Percentiles rank a stretch among this genome's conserved stretches.
Evolutionary conservation across 2,329 filamentous ascomycete genomes (phyloP).

Genomic region (Cercospora sp.): DNA sequence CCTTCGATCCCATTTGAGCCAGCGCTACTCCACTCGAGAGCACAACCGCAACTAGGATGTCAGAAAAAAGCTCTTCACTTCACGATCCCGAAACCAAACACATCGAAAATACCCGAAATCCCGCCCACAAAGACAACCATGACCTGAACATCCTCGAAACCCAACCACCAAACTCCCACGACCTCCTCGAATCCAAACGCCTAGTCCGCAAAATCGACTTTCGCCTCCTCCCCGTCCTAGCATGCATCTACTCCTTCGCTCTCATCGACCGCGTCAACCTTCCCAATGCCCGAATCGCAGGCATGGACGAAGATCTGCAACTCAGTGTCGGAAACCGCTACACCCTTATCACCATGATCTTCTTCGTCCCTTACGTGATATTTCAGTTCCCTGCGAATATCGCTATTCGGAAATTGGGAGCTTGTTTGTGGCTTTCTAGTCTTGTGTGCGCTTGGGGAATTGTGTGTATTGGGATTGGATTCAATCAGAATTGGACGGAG

Average conservation of each 20-base stretch:
- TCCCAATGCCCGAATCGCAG: constrained; percentile 22
- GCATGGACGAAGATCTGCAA: constrained; percentile 34
- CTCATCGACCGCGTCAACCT: constrained; percentile 29
- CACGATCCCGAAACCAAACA: constrained; percentile 13
- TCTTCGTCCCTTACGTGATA: constrained; percentile 38
- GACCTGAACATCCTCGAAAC: background rate
- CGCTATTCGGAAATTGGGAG: constrained; percentile 40
- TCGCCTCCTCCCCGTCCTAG: constrained; percentile 25
- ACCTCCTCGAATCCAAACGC: constrained; percentile 20
- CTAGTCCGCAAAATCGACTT: constrained; percentile 28
- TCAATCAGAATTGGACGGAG: constrained; percentile 36
- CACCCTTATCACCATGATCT: constrained; percentile 43
- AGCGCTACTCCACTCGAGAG: background rate
- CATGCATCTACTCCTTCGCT: constrained; percentile 24
- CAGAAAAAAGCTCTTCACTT: constrained; percentile 15
- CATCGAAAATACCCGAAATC: constrained; percentile 11
- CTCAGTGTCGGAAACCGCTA: constrained; percentile 36
- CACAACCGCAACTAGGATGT: background rate
- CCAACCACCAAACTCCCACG: background rate
- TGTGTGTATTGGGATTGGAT: constrained; percentile 39
- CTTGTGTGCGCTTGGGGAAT: constrained; percentile 44
- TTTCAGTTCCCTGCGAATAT: constrained; percentile 35
- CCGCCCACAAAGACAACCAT: constrained; percentile 7
- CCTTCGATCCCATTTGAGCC: background rate
- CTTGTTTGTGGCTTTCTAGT: constrained; percentile 41